Conservation (phyloP, 805 yeast genomes). For the Lachancea thermotolerans region DNA sequence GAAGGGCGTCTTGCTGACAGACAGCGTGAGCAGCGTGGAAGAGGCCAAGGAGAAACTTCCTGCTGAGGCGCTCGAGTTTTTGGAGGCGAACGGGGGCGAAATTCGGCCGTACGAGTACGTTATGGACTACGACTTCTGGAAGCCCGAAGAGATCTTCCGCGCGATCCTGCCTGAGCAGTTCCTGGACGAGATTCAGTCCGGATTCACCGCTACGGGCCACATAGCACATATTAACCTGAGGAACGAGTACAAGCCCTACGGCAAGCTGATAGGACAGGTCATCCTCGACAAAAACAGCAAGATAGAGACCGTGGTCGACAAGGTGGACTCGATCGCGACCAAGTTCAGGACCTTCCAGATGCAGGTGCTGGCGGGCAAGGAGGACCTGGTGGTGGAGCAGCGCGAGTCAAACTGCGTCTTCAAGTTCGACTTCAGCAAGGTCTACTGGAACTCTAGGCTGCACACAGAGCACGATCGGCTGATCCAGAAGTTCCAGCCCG, state of each 20-base stretch:
- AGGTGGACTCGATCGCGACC: constrained; percentile 78
- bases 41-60: constrained; percentile 37
- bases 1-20: constrained; percentile 51
- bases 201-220: constrained; percentile 92
- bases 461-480: constrained; percentile 90
- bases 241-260: constrained; percentile 79
- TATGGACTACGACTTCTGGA: constrained; percentile 78
- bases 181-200: constrained; percentile 72
- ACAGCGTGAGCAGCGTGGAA: constrained; percentile 37
- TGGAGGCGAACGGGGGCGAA: constrained; percentile 42
- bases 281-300: constrained; percentile 76
- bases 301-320: constrained; percentile 85
- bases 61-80: constrained; percentile 36
- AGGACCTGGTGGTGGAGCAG: constrained; percentile 64
- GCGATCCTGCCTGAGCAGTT: constrained; percentile 67
- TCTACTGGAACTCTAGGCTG: constrained; percentile 94
- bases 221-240: constrained; percentile 86
- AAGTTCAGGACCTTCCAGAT: constrained; percentile 86
- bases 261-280: constrained; percentile 77
- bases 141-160: constrained; percentile 74
- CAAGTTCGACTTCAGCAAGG: constrained; percentile 83
- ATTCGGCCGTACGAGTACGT: constrained; percentile 47
- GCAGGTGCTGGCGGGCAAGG: constrained; percentile 87
- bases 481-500: constrained; percentile 49
- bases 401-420: constrained; percentile 81